A percentile compares a stretch with the other conserved stretches of the same genome.
These are phyloP conservation scores for Leccinum uliginosum DNA, from an alignment of 768 basidiomycete genomes.

Conservation along the genomic window DNA sequence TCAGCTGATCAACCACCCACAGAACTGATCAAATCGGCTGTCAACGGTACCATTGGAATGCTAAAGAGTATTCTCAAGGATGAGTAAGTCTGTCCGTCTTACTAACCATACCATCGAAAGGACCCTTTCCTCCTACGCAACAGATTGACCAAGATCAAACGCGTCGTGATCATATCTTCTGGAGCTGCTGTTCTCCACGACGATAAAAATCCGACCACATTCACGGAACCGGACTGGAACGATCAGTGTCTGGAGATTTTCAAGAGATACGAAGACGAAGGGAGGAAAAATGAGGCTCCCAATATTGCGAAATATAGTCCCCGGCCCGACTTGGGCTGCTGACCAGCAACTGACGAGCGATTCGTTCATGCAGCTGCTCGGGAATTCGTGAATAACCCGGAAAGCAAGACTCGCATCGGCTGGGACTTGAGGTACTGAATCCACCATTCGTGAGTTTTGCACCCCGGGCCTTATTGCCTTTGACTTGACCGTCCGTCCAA, in stretches of 20 bases:
- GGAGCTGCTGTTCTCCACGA: slow-evolving; percentile 42
- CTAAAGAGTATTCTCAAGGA: too few species aligned
- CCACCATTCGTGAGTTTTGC: slow-evolving; percentile 35
- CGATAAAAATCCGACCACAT: slow-evolving; percentile 26
- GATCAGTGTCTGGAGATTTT: slow-evolving; percentile 36
- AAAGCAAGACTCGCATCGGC: slow-evolving; percentile 28
- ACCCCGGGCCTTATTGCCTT: neutral
- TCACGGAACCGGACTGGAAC: slow-evolving; percentile 61
- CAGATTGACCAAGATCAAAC: slow-evolving; percentile 43
- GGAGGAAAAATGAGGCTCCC: slow-evolving; percentile 36
- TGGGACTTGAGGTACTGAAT: slow-evolving; percentile 39
- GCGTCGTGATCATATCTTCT: slow-evolving; percentile 69
- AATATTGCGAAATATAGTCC: slow-evolving; percentile 38
- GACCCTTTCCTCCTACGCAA: too few species aligned
- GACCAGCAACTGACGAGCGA: neutral
- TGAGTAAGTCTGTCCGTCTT: too few species aligned
- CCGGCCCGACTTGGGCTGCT: neutral
- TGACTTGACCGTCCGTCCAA: neutral
- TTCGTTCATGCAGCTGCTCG: slow-evolving; percentile 39
- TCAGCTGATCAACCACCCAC: too few species aligned
- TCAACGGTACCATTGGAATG: too few species aligned
- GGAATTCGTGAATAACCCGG: slow-evolving; percentile 34
- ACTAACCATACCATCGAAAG: too few species aligned
- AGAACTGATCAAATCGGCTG: too few species aligned
- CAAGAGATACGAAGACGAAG: slow-evolving; percentile 44